phyloP scores from a whole-genome alignment of 2,329 filamentous ascomycete genomes.

The Gnomoniopsis smithogilvyi region DNA sequence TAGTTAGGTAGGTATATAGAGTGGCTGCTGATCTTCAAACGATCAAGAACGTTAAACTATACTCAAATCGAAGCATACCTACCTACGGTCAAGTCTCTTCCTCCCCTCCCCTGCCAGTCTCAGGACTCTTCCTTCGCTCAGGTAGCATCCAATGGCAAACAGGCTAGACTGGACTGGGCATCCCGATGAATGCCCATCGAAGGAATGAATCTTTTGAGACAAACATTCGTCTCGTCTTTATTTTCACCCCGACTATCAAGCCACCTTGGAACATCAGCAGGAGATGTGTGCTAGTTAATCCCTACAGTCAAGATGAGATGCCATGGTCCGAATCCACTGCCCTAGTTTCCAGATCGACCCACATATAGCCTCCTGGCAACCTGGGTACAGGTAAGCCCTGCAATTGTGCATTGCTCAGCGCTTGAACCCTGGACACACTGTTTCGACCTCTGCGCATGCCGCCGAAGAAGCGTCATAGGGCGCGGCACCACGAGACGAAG shows the following conservation, averaged over 20 bases:
- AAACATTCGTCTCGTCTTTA: constrained; percentile 2
- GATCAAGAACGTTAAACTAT: background rate
- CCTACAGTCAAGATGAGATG: background rate
- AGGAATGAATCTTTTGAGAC: background rate
- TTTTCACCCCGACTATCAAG: background rate
- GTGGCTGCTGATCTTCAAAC: too few relatives aligned
- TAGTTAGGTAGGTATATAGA: too few relatives aligned
- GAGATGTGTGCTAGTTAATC: background rate
- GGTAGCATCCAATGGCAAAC: background rate
- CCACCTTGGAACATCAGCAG: constrained; percentile 7
- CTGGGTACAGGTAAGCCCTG: background rate
- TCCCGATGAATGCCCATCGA: background rate
- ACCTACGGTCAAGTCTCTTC: background rate
- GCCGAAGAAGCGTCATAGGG: background rate
- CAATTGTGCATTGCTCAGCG: background rate
- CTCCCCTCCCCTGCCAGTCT: too few relatives aligned
- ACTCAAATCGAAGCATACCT: background rate
- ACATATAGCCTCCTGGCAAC: background rate
- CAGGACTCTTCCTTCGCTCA: background rate
- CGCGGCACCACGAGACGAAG: background rate
- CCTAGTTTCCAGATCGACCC: background rate
- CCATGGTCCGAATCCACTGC: background rate
- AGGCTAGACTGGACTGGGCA: background rate
- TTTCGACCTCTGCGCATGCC: background rate
- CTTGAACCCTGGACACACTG: background rate